A percentile compares a stretch with the other conserved stretches of the same genome.
Conservation (phyloP, 2,329 filamentous ascomycete genomes). For the Alternaria triticina region DNA sequence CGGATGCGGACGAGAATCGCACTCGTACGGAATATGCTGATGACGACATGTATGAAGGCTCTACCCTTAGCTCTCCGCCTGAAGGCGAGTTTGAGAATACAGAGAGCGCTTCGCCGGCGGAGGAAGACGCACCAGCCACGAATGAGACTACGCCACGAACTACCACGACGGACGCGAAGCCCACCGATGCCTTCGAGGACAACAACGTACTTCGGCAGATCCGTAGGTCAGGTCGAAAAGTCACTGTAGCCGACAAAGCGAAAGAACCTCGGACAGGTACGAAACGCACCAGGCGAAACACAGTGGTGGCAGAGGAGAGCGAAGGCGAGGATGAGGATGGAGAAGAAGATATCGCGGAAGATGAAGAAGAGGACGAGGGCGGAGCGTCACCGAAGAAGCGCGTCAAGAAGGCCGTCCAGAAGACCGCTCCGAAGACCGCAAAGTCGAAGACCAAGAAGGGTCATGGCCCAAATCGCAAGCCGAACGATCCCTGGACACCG, state of each 20-base stretch:
- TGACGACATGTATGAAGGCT: background rate
- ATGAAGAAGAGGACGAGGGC: background rate
- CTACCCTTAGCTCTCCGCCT: background rate
- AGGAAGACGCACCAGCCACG: background rate
- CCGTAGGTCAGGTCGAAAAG: background rate
- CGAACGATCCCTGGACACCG: fast-evolving
- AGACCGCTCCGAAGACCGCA: background rate
- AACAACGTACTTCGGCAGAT: background rate
- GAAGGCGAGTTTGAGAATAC: background rate
- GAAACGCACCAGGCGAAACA: background rate
- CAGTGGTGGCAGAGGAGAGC: fast-evolving
- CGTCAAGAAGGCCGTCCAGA: background rate
- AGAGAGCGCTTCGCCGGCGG: background rate
- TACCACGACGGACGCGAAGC: background rate
- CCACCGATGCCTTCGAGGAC: background rate
- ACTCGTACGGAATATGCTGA: fast-evolving
- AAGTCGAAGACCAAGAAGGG: background rate
- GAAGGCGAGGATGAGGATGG: background rate
- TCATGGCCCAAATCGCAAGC: background rate
- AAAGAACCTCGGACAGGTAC: background rate
- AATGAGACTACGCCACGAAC: too few relatives aligned
- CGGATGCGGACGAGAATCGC: background rate
- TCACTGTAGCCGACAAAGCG: background rate
- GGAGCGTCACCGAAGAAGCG: background rate
- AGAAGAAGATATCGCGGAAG: background rate